Conservation (phyloP, 2,329 filamentous ascomycete genomes). For the Erysiphe pulchra region DNA sequence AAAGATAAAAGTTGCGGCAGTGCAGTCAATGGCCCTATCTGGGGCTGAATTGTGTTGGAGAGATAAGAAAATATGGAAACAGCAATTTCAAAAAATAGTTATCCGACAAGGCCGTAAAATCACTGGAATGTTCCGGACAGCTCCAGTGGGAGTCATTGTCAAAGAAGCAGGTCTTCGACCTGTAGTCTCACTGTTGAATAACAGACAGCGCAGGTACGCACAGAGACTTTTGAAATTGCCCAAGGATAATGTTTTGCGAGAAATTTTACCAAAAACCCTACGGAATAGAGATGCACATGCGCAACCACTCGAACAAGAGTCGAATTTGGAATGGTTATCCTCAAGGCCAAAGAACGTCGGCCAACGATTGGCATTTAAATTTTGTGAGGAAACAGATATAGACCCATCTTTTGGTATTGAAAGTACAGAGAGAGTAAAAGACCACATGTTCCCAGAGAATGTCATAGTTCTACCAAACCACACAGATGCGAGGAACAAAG, state of each 20-base stretch:
- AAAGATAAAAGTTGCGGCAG: too few species aligned
- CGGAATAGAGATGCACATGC: background rate
- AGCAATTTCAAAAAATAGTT: background rate
- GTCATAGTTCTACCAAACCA: background rate
- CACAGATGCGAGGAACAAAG: background rate
- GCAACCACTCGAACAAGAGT: background rate
- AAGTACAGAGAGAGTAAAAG: background rate
- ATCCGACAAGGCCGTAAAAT: background rate
- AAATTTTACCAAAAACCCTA: background rate
- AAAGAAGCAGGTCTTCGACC: background rate
- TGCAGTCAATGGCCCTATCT: too few species aligned
- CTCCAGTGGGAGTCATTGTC: background rate
- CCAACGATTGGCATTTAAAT: background rate
- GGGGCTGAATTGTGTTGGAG: too few species aligned
- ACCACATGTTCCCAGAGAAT: background rate
- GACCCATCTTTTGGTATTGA: background rate
- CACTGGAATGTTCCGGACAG: background rate
- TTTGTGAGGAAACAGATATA: background rate
- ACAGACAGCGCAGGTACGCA: background rate
- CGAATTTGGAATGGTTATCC: background rate
- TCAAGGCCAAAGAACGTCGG: background rate
- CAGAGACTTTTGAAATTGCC: background rate
- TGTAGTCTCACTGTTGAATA: background rate
- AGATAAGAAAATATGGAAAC: background rate
- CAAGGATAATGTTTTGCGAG: background rate